A percentile compares a stretch with the other conserved stretches of the same genome.
Evolutionary conservation across 2,329 filamentous ascomycete species (phyloP).

Genomic region (Monosporascus sp.): DNA sequence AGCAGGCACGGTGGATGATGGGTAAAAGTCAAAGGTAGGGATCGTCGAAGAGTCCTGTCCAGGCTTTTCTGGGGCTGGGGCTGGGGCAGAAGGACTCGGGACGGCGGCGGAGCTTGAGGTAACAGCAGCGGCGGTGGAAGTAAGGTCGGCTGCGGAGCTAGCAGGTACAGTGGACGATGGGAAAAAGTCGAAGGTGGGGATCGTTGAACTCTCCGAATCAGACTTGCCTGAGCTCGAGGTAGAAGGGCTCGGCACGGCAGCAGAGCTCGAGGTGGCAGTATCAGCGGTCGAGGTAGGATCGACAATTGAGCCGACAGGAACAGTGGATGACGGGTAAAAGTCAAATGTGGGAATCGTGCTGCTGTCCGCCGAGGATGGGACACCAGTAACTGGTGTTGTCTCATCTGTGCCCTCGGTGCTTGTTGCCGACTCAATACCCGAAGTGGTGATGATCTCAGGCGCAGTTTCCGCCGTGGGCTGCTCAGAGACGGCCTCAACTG

Average conservation of each 20-base stretch:
- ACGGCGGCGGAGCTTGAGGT: not conserved
- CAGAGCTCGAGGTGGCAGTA: no score
- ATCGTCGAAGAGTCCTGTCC: not conserved
- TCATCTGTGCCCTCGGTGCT: no score
- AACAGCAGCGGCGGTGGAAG: not conserved
- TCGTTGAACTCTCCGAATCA: no score
- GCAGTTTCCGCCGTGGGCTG: no score
- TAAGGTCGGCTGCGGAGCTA: not conserved
- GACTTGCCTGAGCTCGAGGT: no score
- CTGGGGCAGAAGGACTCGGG: not conserved
- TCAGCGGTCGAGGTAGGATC: no score
- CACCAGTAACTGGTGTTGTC: no score
- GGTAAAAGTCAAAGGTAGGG: not conserved
- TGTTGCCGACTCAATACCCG: no score
- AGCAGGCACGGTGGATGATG: not conserved
- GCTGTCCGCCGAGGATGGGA: not conserved
- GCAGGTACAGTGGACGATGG: slow-evolving; percentile 1
- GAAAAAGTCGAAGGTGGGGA: slow-evolving; percentile 2
- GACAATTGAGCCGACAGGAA: not conserved
- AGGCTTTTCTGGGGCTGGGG: not conserved
- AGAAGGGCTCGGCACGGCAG: no score
- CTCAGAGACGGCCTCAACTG: no score
- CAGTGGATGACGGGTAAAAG: slow-evolving; percentile 1
- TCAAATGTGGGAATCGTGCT: not conserved
- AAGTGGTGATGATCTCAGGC: no score